Conservation (phyloP, 495 filamentous ascomycete genomes). For the Daldinia decipiens region DNA sequence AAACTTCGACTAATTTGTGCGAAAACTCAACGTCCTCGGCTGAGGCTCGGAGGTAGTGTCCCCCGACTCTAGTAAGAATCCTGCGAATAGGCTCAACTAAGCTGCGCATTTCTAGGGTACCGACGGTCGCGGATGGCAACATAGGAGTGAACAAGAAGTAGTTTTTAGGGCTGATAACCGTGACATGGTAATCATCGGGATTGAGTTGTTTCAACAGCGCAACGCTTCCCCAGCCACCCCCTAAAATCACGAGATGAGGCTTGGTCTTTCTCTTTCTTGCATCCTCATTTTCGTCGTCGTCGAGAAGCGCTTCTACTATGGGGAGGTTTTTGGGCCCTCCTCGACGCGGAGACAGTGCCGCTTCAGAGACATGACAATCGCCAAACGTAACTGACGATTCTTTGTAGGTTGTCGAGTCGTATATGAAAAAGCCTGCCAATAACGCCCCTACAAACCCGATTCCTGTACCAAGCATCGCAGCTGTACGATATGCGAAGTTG, state of each 20-base stretch:
- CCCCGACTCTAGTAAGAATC: conserved; percentile 78
- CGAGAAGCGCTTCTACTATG: conserved; percentile 84
- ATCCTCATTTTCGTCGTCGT: conserved; percentile 81
- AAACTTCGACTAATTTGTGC: conserved; percentile 86
- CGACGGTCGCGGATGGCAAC: conserved; percentile 95
- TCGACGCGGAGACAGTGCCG: conserved; percentile 80
- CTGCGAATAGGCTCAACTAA: conserved; percentile 92
- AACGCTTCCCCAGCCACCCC: conserved; percentile 95
- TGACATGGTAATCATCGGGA: conserved; percentile 91
- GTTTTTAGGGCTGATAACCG: conserved; percentile 91
- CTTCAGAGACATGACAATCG: conserved; percentile 83
- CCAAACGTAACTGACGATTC: conserved; percentile 64
- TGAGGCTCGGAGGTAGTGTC: conserved; percentile 87
- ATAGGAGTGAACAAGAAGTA: conserved; percentile 99
- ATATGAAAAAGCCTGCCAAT: conserved; percentile 88
- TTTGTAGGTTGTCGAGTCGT: conserved; percentile 91
- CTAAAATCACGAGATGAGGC: conserved; percentile 89
- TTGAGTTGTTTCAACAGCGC: conserved; percentile 90
- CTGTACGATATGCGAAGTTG: conserved; percentile 62
- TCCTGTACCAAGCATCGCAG: conserved; percentile 61
- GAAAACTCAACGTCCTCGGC: conserved; percentile 93
- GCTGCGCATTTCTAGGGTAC: conserved; percentile 88
- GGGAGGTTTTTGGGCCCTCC: conserved; percentile 97
- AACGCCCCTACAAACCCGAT: conserved; percentile 56
- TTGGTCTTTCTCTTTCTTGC: conserved; percentile 79